These are phyloP conservation scores for Cytospora paraplurivora DNA, from an alignment of 2,329 filamentous ascomycete species.

Conservation along the genomic window DNA sequence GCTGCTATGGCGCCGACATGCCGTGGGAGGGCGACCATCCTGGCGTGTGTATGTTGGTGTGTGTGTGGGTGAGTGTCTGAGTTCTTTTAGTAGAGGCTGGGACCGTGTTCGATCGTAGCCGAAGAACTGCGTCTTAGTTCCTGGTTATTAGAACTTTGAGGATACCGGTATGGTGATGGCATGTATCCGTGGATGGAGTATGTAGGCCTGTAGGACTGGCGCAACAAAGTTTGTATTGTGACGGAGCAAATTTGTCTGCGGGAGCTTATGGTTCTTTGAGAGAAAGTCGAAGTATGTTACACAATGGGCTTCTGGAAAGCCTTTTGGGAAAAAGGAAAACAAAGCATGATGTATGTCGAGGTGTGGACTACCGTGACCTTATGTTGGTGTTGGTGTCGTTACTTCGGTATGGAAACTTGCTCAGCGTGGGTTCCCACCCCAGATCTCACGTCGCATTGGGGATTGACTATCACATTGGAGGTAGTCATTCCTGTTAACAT, in stretches of 20 bases:
- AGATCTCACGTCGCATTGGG: not conserved
- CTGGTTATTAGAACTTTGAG: not conserved
- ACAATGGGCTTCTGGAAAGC: not conserved
- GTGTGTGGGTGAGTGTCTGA: not conserved
- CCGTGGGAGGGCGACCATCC: conserved; percentile 20
- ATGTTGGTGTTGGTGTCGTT: conserved; percentile 10
- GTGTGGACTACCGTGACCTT: conserved; percentile 15
- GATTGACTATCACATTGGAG: not conserved
- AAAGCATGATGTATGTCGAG: conserved; percentile 18
- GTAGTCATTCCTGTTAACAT: conserved; percentile 8
- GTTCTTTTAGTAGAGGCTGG: too few relatives aligned
- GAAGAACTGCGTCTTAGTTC: not conserved
- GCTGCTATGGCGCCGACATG: not conserved
- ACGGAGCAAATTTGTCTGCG: too few relatives aligned
- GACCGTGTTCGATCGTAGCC: not conserved
- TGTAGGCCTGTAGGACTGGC: not conserved
- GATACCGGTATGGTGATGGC: too few relatives aligned
- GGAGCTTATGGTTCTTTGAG: too few relatives aligned
- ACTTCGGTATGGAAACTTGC: conserved; percentile 21
- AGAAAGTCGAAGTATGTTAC: not conserved
- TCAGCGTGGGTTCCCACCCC: conserved; percentile 4
- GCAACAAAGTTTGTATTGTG: not conserved
- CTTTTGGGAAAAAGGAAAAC: conserved; percentile 3
- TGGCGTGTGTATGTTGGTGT: not conserved
- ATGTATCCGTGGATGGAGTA: not conserved